These are phyloP conservation scores for Salix udensis DNA, from an alignment of 345 rosid genomes.

Conservation along the genomic window DNA sequence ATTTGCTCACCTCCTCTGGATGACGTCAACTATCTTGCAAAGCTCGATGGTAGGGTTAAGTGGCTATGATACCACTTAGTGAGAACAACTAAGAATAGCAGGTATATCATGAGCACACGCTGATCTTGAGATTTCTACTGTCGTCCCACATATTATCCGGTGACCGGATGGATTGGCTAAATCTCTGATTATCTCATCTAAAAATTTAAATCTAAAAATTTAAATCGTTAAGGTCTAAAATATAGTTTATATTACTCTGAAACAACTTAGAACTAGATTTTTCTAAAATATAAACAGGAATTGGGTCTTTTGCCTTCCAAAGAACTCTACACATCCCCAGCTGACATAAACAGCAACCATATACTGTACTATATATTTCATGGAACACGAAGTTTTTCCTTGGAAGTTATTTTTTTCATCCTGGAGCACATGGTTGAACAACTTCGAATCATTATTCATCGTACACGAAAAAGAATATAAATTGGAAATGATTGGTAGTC, in stretches of 20 bases:
- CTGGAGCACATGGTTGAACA: neutral
- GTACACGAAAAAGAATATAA: neutral
- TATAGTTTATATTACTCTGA: no score
- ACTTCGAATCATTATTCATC: neutral
- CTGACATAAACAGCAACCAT: neutral
- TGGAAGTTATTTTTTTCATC: neutral
- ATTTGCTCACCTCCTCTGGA: neutral
- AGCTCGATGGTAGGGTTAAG: neutral
- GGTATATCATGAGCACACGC: neutral
- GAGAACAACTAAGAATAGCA: neutral
- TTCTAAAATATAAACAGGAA: neutral
- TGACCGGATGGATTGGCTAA: no score
- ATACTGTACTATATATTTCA: no score
- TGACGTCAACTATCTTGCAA: neutral
- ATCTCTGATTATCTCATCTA: no score
- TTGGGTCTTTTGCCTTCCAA: neutral
- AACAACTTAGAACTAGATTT: no score
- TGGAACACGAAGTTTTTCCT: neutral
- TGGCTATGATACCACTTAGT: neutral
- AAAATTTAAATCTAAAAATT: no score
- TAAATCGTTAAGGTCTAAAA: no score
- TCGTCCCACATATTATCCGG: no score
- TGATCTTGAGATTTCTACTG: neutral
- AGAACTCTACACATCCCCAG: neutral
- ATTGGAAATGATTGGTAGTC: neutral